Conservation (phyloP, 495 filamentous ascomycete species). For the Letharia lupina region DNA sequence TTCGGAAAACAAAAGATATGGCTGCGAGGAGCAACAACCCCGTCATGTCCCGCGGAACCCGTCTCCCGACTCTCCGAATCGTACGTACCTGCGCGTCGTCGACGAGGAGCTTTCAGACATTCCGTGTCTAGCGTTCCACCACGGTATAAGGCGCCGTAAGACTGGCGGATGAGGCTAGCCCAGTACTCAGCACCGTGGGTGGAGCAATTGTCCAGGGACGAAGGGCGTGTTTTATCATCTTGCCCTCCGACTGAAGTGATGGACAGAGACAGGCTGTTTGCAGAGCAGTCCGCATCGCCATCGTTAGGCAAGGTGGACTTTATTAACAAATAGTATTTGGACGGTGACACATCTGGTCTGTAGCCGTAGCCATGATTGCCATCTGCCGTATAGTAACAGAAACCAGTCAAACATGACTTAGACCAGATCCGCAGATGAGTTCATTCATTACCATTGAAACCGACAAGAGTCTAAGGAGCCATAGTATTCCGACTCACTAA, state of each 20-base stretch:
- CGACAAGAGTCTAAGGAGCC: no score
- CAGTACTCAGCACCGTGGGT: not conserved
- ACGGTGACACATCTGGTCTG: not conserved
- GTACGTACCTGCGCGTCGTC: not conserved
- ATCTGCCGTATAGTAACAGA: not conserved
- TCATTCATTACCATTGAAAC: no score
- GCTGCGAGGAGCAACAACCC: not conserved
- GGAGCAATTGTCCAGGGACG: not conserved
- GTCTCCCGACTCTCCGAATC: not conserved
- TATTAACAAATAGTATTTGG: not conserved
- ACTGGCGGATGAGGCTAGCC: not conserved
- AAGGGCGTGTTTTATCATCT: not conserved
- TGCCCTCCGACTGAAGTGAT: not conserved
- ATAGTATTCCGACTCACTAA: no score
- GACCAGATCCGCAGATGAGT: no score
- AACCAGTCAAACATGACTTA: no score
- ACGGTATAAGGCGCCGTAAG: not conserved
- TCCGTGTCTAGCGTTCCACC: not conserved
- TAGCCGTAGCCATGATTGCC: not conserved
- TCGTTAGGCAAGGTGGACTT: not conserved
- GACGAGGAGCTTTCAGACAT: not conserved
- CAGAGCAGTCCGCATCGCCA: not conserved
- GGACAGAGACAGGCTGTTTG: not conserved
- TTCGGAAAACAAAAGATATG: not conserved
- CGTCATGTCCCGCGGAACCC: not conserved